Percentiles rank a stretch among this genome's conserved stretches.
Conservation (phyloP, 129 eudicot genomes). For the Logfia minima region DNA sequence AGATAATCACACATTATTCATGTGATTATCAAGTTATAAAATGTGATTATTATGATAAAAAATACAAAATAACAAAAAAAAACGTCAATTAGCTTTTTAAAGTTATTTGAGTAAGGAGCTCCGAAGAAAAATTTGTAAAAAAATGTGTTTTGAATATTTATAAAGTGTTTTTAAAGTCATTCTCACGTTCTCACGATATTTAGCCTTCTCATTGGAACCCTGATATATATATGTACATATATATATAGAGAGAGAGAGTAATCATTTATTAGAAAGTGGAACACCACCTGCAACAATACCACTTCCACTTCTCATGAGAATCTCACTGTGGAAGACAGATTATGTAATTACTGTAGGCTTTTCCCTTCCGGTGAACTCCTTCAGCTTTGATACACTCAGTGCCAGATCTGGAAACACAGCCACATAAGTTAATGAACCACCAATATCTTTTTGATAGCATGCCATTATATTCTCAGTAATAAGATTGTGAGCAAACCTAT, state of each 20-base stretch:
- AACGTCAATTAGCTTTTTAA: no score
- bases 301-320: constrained; percentile 23
- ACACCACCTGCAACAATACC: constrained; percentile 39
- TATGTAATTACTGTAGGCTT: constrained; percentile 97
- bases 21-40: no score
- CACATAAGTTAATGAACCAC: not conserved
- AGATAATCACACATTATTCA: no score
- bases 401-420: constrained; percentile 68
- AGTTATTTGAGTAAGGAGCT: no score
- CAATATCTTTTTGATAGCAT: not conserved
- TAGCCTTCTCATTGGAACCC: no score
- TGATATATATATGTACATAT: not conserved
- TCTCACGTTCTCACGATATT: no score
- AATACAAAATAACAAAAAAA: no score
- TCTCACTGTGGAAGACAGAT: constrained; percentile 8
- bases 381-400: constrained; percentile 75
- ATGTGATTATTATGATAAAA: no score
- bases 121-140: no score
- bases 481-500: constrained; percentile 57
- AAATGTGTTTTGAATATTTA: no score
- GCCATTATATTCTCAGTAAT: not conserved
- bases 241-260: not conserved
- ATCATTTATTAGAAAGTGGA: constrained; percentile 28
- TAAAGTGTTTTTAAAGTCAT: no score
- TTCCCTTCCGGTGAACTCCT: constrained; percentile 96